Base-by-base conservation (phyloP, 1,139 yeast species). In the Blastobotrys ciferrii region DNA sequence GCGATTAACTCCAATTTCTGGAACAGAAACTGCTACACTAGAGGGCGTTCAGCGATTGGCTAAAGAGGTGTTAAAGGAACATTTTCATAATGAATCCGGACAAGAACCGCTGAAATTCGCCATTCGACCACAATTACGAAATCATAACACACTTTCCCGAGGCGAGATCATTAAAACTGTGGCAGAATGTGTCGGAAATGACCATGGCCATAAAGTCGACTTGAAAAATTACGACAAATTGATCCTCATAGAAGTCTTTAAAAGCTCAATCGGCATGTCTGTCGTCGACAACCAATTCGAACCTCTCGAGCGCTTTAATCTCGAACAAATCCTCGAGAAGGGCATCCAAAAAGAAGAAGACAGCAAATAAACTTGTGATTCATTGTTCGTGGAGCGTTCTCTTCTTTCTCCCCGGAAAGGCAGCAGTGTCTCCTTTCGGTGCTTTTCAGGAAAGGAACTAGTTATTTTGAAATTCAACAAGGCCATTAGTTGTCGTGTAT, bases 191-290 rank as follows among this genome's bases (percentile, higher is more conserved):
- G 89, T 88, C 0, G 91, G 92, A 1, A 73, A 76, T 46, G 82
- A 81, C 6, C 78, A 82, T 56, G 83, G 82, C 1, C 96, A 88
- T 63, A 70, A 72, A 31, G 96, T 92, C 9, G 95, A 89, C 62
- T 75, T 92, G 65, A 87, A 88, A 58, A 71, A 81, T 15, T 88
- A 81, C 61, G 95, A 89, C 51, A 83, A 83, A 60, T 71, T 92
- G 58, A 80, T 92, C 45, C 64, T 92, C 51, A 85, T 92, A 2
- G 96, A 89, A 64, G 87, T 96, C 62, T 92, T 83, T 69, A 91
- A 89, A 54, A 56, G 62, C 45, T 53, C 60, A 6, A 45, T 58
- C 13, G 64, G 63, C 2, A 56, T 61, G 50, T 44, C 63, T 9
- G 91, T 88, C 14, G 89, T 86, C 4, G 77, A 78, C 32, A 36